These are phyloP conservation scores for Linnemannia exigua DNA, from an alignment of 192 early-diverging fungal species.

Conservation along the genomic window DNA sequence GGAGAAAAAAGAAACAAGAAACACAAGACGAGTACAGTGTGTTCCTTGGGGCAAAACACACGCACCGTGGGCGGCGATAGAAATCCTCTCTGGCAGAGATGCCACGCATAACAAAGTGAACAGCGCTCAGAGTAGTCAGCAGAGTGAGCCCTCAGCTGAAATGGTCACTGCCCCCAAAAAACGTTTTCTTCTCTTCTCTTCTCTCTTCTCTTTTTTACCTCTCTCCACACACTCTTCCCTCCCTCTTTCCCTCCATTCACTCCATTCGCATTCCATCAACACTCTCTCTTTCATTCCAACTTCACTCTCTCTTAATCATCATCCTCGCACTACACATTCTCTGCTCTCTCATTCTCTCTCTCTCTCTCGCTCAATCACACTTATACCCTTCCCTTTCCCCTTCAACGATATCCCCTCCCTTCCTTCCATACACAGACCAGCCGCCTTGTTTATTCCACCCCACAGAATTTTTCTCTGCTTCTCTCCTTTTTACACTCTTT, in stretches of 20 bases:
- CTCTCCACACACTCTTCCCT: constrained; percentile 12
- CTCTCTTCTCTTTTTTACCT: not conserved
- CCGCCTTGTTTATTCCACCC: not conserved
- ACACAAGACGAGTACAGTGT: too few relatives aligned
- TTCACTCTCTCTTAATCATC: not conserved
- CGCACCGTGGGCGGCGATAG: too few relatives aligned
- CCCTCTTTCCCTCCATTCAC: not conserved
- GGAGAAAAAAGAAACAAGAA: too few relatives aligned
- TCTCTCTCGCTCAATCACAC: not conserved
- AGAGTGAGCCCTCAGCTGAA: not conserved
- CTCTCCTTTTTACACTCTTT: not conserved
- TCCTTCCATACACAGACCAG: not conserved
- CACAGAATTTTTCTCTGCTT: not conserved
- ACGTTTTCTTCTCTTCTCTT: not conserved
- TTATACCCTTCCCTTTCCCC: not conserved
- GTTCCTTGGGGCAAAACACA: too few relatives aligned
- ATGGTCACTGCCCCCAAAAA: not conserved
- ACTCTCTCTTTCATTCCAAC: too few relatives aligned
- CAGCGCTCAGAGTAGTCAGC: too few relatives aligned
- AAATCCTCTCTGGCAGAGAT: too few relatives aligned
- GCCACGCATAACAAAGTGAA: too few relatives aligned
- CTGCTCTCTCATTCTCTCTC: not conserved
- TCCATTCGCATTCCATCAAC: too few relatives aligned
- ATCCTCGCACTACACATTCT: not conserved
- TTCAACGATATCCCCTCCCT: not conserved